Percentiles rank a stretch among this genome's conserved stretches.
phyloP scores from a whole-genome alignment of 164 flowering plant species.

The Nymphaea thermarum region DNA sequence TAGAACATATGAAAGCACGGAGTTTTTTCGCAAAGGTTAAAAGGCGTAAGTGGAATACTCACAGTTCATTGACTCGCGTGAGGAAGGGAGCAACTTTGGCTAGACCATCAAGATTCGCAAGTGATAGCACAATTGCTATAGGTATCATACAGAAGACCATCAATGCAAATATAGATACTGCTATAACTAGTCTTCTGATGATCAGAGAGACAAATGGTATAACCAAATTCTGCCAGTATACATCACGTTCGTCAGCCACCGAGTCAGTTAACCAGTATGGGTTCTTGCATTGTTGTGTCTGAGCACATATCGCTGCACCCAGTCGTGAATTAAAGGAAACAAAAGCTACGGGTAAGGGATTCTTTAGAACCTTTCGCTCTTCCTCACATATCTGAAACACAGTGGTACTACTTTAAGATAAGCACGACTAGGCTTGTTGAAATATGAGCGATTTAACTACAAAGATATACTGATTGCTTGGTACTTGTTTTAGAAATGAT shows the following conservation, averaged over 20 bases:
- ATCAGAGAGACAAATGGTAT: slow-evolving; percentile 84
- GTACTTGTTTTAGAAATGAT: too few species aligned
- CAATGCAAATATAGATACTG: slow-evolving; percentile 56
- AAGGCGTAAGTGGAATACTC: neutral
- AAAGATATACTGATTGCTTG: too few species aligned
- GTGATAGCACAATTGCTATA: slow-evolving; percentile 94
- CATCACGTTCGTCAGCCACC: slow-evolving; percentile 97
- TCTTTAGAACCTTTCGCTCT: slow-evolving; percentile 55
- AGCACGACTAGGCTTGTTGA: too few species aligned
- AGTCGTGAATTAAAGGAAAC: slow-evolving; percentile 91
- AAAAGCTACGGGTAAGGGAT: slow-evolving; percentile 75
- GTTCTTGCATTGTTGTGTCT: slow-evolving; percentile 90
- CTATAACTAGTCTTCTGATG: slow-evolving; percentile 68
- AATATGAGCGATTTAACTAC: too few species aligned
- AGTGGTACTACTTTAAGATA: too few species aligned
- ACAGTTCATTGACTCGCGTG: slow-evolving; percentile 77
- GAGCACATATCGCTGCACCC: slow-evolving; percentile 99
- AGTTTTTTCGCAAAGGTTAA: too few species aligned
- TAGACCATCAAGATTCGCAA: slow-evolving; percentile 91
- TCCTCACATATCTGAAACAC: slow-evolving; percentile 51
- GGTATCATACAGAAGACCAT: slow-evolving; percentile 98
- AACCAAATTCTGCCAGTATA: slow-evolving; percentile 81
- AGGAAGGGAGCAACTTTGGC: slow-evolving; percentile 85
- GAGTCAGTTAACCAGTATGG: slow-evolving; percentile 84
- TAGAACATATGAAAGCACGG: too few species aligned